Conservation (phyloP, 257 asterid species). For the Fraxinus excelsior region DNA sequence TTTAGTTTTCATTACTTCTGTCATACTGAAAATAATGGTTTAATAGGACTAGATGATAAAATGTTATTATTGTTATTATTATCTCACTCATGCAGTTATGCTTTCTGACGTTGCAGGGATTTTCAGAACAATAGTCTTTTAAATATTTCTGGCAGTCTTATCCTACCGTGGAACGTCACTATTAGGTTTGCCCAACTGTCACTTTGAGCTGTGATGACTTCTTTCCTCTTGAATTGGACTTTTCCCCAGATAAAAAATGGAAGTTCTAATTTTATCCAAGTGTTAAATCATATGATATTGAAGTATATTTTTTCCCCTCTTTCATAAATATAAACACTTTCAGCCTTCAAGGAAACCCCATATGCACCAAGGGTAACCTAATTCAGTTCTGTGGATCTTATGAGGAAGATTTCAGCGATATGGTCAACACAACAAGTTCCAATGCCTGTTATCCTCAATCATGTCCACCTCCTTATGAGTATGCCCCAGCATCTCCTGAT, state of each 20-base stretch:
- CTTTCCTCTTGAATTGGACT: background rate
- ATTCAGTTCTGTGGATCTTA: conserved; percentile 54
- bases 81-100: conserved; percentile 13
- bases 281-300: background rate
- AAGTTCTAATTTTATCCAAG: background rate
- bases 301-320: background rate
- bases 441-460: conserved; percentile 39
- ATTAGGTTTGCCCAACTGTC: conserved; percentile 56
- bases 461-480: conserved; percentile 69
- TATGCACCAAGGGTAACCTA: conserved; percentile 46
- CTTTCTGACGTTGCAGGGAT: conserved; percentile 61
- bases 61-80: conserved; percentile 3
- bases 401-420: conserved; percentile 37
- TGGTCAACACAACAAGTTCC: conserved; percentile 28
- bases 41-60: background rate
- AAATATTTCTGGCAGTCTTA: conserved; percentile 54
- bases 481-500: conserved; percentile 56
- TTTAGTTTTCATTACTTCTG: background rate
- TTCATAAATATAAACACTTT: conserved; percentile 17
- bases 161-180: conserved; percentile 57
- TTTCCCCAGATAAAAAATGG: conserved; percentile 4
- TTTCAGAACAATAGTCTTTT: conserved; percentile 59
- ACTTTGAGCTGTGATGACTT: conserved; percentile 10
- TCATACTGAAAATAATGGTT: conserved; percentile 5
- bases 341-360: conserved; percentile 91